Evolutionary conservation across 2,329 filamentous ascomycete species (phyloP), one percentile per base, ranked within the genome.

Genomic region (Aspergillus intermedius): DNA sequence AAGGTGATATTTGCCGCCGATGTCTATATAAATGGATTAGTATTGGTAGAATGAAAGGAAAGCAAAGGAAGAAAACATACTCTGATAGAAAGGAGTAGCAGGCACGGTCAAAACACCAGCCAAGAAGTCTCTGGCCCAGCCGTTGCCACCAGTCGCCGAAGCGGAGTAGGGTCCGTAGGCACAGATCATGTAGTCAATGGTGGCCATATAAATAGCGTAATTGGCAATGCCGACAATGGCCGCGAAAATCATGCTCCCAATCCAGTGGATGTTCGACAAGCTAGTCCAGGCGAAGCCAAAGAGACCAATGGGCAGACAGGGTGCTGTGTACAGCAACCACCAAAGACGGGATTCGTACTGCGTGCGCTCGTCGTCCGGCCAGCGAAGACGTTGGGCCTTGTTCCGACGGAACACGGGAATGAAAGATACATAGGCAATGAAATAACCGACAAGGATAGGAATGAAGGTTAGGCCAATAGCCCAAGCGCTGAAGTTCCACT

Each of bases 161-260:
- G 82, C 81, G 1, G 82, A 79, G 63, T 82, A 85, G 0, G 78
- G 77, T 0, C 82, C 83, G 58, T 86, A 86, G 2, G 82, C 81
- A 47, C 78, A 82, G 49, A 84, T 80, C 77, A 83, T 82, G 62
- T 84, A 84, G 59, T 84, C 81, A 55, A 86, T 83, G 2, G 80
- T 83, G 6, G 81, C 78, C 76, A 83, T 82, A 65, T 85, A 84
- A 45, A 83, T 83, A 13, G 70, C 67, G 50, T 76, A 78, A 57
- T 86, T 86, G 35, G 82, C 82, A 43, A 86, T 77, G 22, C 81
- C 82, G 34, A 86, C 78, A 32, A 83, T 68, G 5, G 73, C 67
- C 2, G 77, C 75, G 56, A 81, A 83, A 42, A 84, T 67, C 74
- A 84, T 79, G 1, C 79, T 76, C 0, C 72, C 77, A 30, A 83